Evolutionary conservation across 768 basidiomycete species (phyloP).

Genomic region (Termitomyces sp.): DNA sequence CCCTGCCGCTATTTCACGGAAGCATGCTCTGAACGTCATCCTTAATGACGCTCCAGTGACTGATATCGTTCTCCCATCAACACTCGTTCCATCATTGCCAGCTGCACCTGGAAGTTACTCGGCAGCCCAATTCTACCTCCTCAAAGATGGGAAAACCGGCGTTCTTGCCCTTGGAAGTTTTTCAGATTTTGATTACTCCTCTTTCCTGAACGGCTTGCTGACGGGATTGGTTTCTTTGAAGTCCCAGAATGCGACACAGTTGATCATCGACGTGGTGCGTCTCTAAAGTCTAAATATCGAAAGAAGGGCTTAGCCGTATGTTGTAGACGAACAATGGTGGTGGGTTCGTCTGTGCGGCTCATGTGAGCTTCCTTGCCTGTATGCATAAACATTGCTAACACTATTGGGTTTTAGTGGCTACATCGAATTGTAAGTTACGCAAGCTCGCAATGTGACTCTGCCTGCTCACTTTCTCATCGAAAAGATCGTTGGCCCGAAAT

Average conservation of each 20-base stretch:
- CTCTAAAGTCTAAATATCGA: background rate
- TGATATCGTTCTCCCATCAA: conserved; percentile 37
- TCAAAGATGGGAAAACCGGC: conserved; percentile 47
- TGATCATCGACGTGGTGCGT: conserved; percentile 56
- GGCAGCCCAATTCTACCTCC: conserved; percentile 49
- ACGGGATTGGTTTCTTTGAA: conserved; percentile 42
- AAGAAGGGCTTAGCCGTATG: background rate
- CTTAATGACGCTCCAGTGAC: conserved; percentile 39
- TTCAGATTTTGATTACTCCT: conserved; percentile 35
- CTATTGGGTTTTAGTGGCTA: conserved; percentile 28
- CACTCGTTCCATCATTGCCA: conserved; percentile 28
- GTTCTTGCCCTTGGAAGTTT: conserved; percentile 57
- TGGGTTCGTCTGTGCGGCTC: conserved; percentile 54
- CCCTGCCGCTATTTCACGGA: conserved; percentile 21
- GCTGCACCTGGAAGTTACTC: conserved; percentile 39
- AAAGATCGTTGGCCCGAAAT: conserved; percentile 46
- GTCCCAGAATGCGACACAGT: conserved; percentile 37
- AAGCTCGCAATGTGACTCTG: background rate
- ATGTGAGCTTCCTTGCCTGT: conserved; percentile 30
- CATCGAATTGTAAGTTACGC: conserved; percentile 33
- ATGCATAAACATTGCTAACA: background rate
- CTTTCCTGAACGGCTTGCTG: conserved; percentile 37
- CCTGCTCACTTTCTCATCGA: background rate
- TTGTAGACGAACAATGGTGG: conserved; percentile 44
- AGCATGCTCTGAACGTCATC: conserved; percentile 42